These are phyloP conservation scores for Lepidium didymum DNA, from an alignment of 345 rosid genomes.

Conservation along the genomic window DNA sequence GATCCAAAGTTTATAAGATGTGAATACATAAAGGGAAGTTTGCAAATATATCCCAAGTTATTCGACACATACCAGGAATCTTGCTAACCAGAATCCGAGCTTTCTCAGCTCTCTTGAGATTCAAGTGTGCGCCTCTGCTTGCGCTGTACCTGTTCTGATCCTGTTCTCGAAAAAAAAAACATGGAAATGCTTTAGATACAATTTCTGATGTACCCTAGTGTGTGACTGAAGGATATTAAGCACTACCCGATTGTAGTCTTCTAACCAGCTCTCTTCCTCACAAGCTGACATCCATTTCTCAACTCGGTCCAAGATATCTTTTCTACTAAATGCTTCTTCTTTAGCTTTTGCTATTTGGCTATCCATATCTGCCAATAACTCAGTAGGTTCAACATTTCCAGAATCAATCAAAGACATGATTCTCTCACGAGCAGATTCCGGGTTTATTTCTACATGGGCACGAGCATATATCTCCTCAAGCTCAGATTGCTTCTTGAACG, in stretches of 20 bases:
- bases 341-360: conserved; percentile 79
- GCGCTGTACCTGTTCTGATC: conserved; percentile 96
- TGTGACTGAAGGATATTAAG: not conserved
- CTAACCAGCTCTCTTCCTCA: conserved; percentile 99
- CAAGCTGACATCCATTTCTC: conserved; percentile 99
- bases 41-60: not conserved
- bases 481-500: conserved; percentile 85
- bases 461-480: conserved; percentile 82
- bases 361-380: conserved; percentile 92
- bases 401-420: conserved; percentile 79
- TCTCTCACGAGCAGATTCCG: conserved; percentile 81
- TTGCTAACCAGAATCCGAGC: conserved; percentile 89
- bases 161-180: conserved; percentile 39
- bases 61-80: conserved; percentile 68
- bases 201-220: not conserved
- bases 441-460: conserved; percentile 79
- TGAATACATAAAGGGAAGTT: not conserved
- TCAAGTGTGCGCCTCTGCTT: conserved; percentile 95
- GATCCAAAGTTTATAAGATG: not conserved
- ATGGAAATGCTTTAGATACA: not conserved
- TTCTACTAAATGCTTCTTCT: conserved; percentile 87
- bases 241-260: conserved; percentile 85
- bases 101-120: conserved; percentile 98
- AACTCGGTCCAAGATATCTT: conserved; percentile 90
- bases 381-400: conserved; percentile 86